Evolutionary conservation across 805 yeast genomes (phyloP), one percentile per base, ranked within the genome.

Genomic region (Torulaspora gathmanii): DNA sequence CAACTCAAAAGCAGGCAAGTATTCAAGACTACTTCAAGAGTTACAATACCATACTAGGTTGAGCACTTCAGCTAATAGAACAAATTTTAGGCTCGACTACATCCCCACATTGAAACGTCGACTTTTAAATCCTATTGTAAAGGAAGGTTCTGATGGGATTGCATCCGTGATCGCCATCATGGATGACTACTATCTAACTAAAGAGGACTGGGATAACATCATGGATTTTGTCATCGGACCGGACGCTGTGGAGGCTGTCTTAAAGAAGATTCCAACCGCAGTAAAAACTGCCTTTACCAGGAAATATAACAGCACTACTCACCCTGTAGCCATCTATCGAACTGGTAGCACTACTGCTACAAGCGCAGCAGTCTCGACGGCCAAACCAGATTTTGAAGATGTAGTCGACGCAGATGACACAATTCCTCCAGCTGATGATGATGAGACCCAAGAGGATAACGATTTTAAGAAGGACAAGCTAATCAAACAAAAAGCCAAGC

Each of bases 191-290:
- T 93, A 80, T 58, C 64, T 93, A 30, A 85, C 95, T 6, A 84
- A 80, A 57, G 95, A 90, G 46, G 98, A 93, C 64, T 91, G 95
- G 90, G 98, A 91, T 59, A 75, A 75, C 17, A 69, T 93, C 9
- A 73, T 88, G 76, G 97, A 90, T 51, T 78, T 90, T 50, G 83
- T 87, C 13, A 82, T 89, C 10, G 95, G 95, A 0, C 74, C 72
- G 11, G 73, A 64, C 12, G 58, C 64, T 28, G 72, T 78, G 13
- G 78, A 75, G 5, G 57, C 61, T 0, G 58, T 59, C 0, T 52
- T 69, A 9, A 86, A 86, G 64, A 75, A 77, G 55, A 74, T 91
- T 4, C 80, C 91, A 8, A 77, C 96, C 1, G 73, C 81, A n/a
- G 80, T 79, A 12, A 95, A 93, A 63, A 71, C 91, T 5, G 85